Evolutionary conservation across 345 rosid species (phyloP).

Genomic region (Brassica rapa): DNA sequence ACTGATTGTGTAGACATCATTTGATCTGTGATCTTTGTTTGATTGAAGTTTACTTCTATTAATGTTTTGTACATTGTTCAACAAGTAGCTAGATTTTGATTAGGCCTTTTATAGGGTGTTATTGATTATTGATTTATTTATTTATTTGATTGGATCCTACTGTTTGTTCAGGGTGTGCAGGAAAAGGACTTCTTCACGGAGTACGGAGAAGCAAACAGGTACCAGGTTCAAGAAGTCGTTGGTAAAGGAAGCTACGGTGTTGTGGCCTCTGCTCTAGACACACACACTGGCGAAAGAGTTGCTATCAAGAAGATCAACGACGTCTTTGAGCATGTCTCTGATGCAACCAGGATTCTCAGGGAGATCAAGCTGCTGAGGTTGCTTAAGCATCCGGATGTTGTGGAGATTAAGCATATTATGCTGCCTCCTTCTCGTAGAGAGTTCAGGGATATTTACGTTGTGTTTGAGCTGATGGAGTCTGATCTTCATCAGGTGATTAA

Average conservation of each 20-base stretch:
- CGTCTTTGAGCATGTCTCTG: conserved; percentile 97
- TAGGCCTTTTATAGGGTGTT: no score
- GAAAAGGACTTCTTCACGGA: conserved; percentile 92
- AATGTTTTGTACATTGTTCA: no score
- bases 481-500: conserved; percentile 97
- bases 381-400: conserved; percentile 95
- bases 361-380: conserved; percentile 91
- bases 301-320: conserved; percentile 97
- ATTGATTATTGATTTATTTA: not conserved
- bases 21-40: not conserved
- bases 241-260: conserved; percentile 99
- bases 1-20: no score
- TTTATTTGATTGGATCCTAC: conserved; percentile 12
- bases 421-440: conserved; percentile 97
- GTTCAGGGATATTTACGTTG: conserved; percentile 90
- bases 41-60: not conserved
- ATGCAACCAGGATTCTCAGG: conserved; percentile 92
- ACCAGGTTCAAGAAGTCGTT: conserved; percentile 86
- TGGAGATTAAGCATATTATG: conserved; percentile 94
- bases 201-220: conserved; percentile 93
- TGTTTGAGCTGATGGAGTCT: conserved; percentile 97
- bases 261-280: conserved; percentile 88
- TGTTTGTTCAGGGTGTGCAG: conserved; percentile 44
- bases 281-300: conserved; percentile 80
- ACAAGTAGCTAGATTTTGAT: no score